Percentiles rank a stretch among this genome's conserved stretches.
phyloP scores from a whole-genome alignment of 306 rosid species.

The Glycine soja region DNA sequence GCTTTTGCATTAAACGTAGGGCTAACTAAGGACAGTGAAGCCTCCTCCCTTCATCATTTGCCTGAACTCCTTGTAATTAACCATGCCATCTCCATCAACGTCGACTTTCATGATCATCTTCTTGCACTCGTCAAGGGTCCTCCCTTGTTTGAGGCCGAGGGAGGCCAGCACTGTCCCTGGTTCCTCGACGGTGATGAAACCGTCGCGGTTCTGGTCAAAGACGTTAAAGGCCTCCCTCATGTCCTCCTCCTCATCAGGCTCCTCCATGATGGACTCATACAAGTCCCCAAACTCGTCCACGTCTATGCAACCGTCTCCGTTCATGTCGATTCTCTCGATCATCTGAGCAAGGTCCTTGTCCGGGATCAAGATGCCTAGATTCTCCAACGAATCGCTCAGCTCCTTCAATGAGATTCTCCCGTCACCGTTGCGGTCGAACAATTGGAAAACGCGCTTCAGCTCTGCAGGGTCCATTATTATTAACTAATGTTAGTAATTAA shows the following conservation, averaged over 20 bases:
- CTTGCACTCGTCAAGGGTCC: constrained; percentile 77
- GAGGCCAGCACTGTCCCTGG: constrained; percentile 69
- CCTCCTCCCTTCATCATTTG: constrained; percentile 79
- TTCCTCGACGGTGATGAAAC: constrained; percentile 86
- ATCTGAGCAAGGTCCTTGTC: constrained; percentile 67
- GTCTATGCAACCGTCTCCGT: constrained; percentile 81
- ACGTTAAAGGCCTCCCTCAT: constrained; percentile 89
- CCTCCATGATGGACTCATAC: constrained; percentile 72
- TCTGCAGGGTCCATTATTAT: constrained; percentile 62
- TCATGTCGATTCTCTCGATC: constrained; percentile 70
- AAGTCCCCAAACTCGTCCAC: constrained; percentile 70
- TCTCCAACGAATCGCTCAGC: constrained; percentile 68
- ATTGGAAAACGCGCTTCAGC: constrained; percentile 70
- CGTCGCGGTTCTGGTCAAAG: constrained; percentile 85
- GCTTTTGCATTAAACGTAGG: too few species aligned
- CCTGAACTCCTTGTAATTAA: constrained; percentile 74
- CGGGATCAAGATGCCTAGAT: constrained; percentile 70
- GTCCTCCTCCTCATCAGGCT: constrained; percentile 72
- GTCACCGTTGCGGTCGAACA: constrained; percentile 83
- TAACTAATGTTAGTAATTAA: not conserved
- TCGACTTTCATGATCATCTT: constrained; percentile 88
- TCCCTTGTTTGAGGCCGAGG: constrained; percentile 78
- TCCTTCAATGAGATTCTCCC: constrained; percentile 77
- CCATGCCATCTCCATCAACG: constrained; percentile 88
- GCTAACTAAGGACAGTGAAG: too few species aligned